Conservation (phyloP, 441 rosid species). For the Pelargonium citronellum region DNA sequence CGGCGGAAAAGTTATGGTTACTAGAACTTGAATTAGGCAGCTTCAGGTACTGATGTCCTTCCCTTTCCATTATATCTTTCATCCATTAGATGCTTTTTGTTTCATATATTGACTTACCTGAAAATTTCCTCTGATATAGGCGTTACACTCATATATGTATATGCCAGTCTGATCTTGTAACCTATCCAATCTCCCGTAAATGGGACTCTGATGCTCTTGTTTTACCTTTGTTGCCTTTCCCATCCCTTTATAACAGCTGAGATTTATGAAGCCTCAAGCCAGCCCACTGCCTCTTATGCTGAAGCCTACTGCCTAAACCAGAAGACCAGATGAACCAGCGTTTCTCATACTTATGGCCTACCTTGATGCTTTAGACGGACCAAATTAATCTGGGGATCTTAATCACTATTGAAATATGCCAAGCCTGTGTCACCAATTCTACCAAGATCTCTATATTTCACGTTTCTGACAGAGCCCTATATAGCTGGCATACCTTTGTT, state of each 20-base stretch:
- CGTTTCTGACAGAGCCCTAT: slow-evolving; percentile 54
- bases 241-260: slow-evolving; percentile 20
- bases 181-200: slow-evolving; percentile 21
- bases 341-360: slow-evolving; percentile 60
- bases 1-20: slow-evolving; percentile 24
- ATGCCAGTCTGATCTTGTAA: slow-evolving; percentile 26
- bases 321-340: slow-evolving; percentile 90
- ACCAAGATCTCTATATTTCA: slow-evolving; percentile 50
- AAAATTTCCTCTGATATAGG: slow-evolving; percentile 25
- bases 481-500: slow-evolving; percentile 40
- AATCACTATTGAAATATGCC: slow-evolving; percentile 39
- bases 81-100: neutral
- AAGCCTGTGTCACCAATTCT: slow-evolving; percentile 52
- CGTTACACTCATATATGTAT: slow-evolving; percentile 16
- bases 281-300: slow-evolving; percentile 28
- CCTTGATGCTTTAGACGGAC: slow-evolving; percentile 78
- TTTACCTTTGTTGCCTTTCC: slow-evolving; percentile 22
- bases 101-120: slow-evolving; percentile 13
- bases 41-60: slow-evolving; percentile 14
- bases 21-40: slow-evolving; percentile 2
- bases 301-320: slow-evolving; percentile 68
- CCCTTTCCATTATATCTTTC: neutral
- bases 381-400: slow-evolving; percentile 45
- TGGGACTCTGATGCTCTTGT: slow-evolving; percentile 23
- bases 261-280: slow-evolving; percentile 23